phyloP scores from a whole-genome alignment of 1,284 basidiomycete genomes.

The Cryptococcus depauperatus region DNA sequence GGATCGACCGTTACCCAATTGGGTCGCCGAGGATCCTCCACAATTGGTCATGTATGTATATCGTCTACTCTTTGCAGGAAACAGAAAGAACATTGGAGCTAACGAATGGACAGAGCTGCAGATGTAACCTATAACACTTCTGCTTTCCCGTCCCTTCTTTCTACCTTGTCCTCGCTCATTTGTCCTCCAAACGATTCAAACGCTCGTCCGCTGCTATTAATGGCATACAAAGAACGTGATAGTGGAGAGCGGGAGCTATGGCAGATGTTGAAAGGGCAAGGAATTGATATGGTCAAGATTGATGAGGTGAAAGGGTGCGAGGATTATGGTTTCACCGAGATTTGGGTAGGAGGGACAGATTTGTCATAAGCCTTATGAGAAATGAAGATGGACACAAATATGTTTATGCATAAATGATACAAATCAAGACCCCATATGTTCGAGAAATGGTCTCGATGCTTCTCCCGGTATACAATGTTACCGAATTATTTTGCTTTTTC shows the following conservation, averaged over 20 bases:
- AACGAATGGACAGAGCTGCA: conserved; percentile 56
- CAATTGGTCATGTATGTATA: conserved; percentile 38
- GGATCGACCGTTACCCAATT: conserved; percentile 55
- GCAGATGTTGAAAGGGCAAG: conserved; percentile 50
- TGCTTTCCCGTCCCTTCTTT: conserved; percentile 55
- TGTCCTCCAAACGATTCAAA: background rate
- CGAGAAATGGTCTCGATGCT: background rate
- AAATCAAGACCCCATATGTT: background rate
- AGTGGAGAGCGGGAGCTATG: conserved; percentile 62
- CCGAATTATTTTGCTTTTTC: background rate
- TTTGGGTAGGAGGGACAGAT: conserved; percentile 53
- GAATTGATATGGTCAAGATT: conserved; percentile 46
- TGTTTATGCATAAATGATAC: conserved; percentile 2
- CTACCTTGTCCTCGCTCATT: conserved; percentile 32
- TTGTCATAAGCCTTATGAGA: background rate
- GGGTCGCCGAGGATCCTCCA: conserved; percentile 34
- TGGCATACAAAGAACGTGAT: conserved; percentile 79
- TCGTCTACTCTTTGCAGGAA: background rate
- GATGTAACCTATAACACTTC: conserved; percentile 83
- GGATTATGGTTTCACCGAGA: conserved; percentile 51
- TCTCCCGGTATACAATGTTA: background rate
- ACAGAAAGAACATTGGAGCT: background rate
- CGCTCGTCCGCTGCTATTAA: conserved; percentile 46
- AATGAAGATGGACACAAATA: background rate
- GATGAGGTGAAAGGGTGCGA: conserved; percentile 53